Evolutionary conservation across 1,284 basidiomycete genomes (phyloP).

Genomic region (Heterobasidion annosum): DNA sequence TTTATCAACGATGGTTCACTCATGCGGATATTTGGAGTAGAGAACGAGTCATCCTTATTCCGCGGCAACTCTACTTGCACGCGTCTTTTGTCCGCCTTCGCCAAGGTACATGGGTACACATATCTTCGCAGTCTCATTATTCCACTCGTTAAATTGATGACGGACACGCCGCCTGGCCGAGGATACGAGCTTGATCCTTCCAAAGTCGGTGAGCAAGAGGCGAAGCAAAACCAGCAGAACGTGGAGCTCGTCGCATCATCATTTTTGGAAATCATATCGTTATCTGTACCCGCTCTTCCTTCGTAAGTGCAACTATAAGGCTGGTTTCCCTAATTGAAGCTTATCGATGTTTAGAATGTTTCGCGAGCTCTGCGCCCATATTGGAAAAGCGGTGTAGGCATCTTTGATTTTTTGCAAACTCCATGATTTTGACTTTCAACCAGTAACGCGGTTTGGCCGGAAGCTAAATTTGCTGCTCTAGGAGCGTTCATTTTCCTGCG

Average conservation of each 20-base stretch:
- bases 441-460: conserved; percentile 67
- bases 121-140: conserved; percentile 74
- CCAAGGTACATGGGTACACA: conserved; percentile 80
- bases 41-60: conserved; percentile 74
- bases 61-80: conserved; percentile 82
- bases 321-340: background rate
- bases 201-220: conserved; percentile 52
- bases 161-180: conserved; percentile 61
- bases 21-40: conserved; percentile 26
- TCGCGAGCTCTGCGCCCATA: conserved; percentile 81
- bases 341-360: conserved; percentile 53
- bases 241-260: conserved; percentile 69
- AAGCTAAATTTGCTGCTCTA: conserved; percentile 78
- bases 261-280: conserved; percentile 70
- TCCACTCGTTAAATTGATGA: conserved; percentile 71
- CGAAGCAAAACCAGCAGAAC: conserved; percentile 62
- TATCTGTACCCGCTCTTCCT: conserved; percentile 66
- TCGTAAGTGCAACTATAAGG: conserved; percentile 42
- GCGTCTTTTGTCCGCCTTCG: conserved; percentile 78
- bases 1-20: background rate
- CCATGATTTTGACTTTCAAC: background rate
- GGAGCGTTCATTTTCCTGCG: conserved; percentile 90
- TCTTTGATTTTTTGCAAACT: background rate
- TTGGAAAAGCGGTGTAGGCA: conserved; percentile 73
- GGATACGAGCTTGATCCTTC: conserved; percentile 76